Evolutionary conservation across 495 filamentous ascomycete genomes (phyloP).

Genomic region (Penicillium atrosanguineum): DNA sequence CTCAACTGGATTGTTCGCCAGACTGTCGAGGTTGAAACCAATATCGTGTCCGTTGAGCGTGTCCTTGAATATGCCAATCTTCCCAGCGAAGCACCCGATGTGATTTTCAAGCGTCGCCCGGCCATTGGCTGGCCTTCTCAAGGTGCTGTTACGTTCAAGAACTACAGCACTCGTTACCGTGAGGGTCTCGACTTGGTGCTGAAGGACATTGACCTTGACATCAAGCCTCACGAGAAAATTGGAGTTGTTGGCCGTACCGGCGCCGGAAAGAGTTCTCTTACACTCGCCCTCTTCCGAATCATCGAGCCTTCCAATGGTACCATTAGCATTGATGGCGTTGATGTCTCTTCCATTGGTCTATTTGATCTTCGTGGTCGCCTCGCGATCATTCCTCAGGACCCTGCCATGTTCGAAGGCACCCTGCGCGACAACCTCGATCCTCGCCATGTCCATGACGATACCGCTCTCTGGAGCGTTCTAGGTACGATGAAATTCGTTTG

Average conservation of each 20-base stretch:
- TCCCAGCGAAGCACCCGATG: conserved; percentile 93
- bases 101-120: conserved; percentile 83
- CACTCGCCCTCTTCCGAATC: conserved; percentile 90
- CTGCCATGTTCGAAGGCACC: conserved; percentile 94
- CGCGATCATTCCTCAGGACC: conserved; percentile 98
- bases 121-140: conserved; percentile 88
- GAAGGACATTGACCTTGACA: conserved; percentile 85
- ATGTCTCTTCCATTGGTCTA: conserved; percentile 88
- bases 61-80: conserved; percentile 93
- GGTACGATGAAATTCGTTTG: conserved; percentile 51
- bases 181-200: conserved; percentile 85
- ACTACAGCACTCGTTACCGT: conserved; percentile 93
- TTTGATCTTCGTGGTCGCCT: conserved; percentile 84
- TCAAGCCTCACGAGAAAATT: conserved; percentile 96
- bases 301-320: conserved; percentile 81
- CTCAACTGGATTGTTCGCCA: conserved; percentile 99
- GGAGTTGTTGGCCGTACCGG: conserved; percentile 96
- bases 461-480: conserved; percentile 94
- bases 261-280: conserved; percentile 94
- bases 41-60: conserved; percentile 97
- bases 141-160: conserved; percentile 85
- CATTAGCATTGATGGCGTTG: conserved; percentile 84
- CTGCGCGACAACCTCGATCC: conserved; percentile 96
- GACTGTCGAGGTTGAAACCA: conserved; percentile 98
- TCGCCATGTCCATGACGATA: conserved; percentile 92